Evolutionary conservation across 345 rosid species (phyloP).

Genomic region (Rhodamnia argentea): DNA sequence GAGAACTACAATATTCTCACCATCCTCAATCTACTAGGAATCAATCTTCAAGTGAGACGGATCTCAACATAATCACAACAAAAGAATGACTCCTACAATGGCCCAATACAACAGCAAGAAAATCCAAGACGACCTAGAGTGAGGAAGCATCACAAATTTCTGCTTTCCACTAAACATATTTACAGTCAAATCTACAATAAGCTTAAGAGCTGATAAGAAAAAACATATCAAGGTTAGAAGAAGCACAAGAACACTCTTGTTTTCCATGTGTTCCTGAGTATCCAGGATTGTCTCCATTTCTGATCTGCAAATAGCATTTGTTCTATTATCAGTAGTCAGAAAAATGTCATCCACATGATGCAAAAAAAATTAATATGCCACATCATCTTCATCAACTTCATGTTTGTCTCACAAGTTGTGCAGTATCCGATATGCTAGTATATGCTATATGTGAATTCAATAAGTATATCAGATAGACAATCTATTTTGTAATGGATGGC

Average conservation of each 20-base stretch:
- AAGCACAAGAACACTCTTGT: conserved; percentile 29
- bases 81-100: conserved; percentile 12
- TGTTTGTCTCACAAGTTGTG: neutral
- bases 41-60: neutral
- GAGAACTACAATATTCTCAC: neutral
- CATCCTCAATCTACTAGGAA: neutral
- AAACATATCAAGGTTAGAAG: conserved; percentile 25
- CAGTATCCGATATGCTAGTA: neutral
- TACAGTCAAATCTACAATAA: conserved; percentile 18
- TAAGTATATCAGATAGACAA: neutral
- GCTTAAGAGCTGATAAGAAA: conserved; percentile 17
- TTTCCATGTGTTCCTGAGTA: conserved; percentile 29
- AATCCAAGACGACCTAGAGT: conserved; percentile 8
- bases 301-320: conserved; percentile 18
- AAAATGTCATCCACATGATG: neutral
- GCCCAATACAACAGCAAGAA: conserved; percentile 11
- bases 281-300: conserved; percentile 17
- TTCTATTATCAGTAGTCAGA: neutral
- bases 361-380: neutral
- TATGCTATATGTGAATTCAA: neutral
- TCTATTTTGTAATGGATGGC: neutral
- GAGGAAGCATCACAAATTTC: conserved; percentile 3
- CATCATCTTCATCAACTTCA: neutral
- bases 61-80: conserved; percentile 3
- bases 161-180: conserved; percentile 7